Evolutionary conservation across 257 asterid genomes (phyloP).

Genomic region (Perilla frutescens): DNA sequence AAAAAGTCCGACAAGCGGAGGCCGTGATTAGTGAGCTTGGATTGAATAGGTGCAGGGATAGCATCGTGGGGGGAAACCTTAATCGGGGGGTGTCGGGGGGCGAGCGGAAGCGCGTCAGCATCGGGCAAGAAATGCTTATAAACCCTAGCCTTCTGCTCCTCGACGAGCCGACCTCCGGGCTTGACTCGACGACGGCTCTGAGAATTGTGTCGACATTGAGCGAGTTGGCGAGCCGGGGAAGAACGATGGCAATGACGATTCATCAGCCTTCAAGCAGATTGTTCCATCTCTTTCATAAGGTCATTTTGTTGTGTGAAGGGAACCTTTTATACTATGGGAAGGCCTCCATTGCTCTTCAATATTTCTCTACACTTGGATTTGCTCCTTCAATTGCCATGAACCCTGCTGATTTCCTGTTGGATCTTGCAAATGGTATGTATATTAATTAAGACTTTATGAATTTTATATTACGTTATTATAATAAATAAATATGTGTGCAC

Average conservation of each 20-base stretch:
- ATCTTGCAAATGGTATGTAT: constrained; percentile 75
- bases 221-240: constrained; percentile 64
- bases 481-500: too few species aligned
- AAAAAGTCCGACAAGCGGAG: constrained; percentile 55
- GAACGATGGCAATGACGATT: constrained; percentile 74
- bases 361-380: constrained; percentile 58
- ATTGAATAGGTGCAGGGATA: constrained; percentile 51
- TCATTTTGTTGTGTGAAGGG: constrained; percentile 69
- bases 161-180: constrained; percentile 87
- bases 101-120: constrained; percentile 77
- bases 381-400: constrained; percentile 65
- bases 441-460: too few species aligned
- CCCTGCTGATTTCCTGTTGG: constrained; percentile 81
- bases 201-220: constrained; percentile 63
- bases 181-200: constrained; percentile 80
- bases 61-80: constrained; percentile 51
- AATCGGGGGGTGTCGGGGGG: constrained; percentile 82
- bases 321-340: constrained; percentile 68
- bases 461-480: too few species aligned
- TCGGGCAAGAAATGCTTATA: constrained; percentile 83
- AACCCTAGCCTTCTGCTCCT: constrained; percentile 73
- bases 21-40: constrained; percentile 68
- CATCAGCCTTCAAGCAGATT: constrained; percentile 85
- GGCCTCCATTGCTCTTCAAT: constrained; percentile 52
- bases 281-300: constrained; percentile 75